Percentiles rank a stretch among this genome's conserved stretches.
phyloP scores from a whole-genome alignment of 345 rosid genomes.

The Anastatica hierochuntica region DNA sequence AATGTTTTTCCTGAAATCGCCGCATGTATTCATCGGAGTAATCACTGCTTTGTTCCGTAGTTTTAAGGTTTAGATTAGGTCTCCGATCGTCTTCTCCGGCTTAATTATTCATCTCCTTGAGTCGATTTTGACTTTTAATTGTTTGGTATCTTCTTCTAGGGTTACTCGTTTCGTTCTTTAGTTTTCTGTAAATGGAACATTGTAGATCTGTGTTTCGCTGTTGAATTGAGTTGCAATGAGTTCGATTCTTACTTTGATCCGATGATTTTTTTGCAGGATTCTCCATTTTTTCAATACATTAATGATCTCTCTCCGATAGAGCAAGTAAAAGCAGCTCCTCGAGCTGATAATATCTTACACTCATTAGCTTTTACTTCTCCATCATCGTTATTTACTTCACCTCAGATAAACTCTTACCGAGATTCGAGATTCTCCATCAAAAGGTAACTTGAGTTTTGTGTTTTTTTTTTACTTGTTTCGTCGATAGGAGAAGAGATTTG shows the following conservation, averaged over 20 bases:
- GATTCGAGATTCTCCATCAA: slow-evolving; percentile 35
- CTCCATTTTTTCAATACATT: slow-evolving; percentile 62
- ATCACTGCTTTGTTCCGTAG: no score
- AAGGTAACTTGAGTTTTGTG: slow-evolving; percentile 23
- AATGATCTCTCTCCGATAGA: slow-evolving; percentile 55
- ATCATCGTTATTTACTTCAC: slow-evolving; percentile 38
- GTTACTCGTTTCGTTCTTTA: no score
- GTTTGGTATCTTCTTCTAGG: no score
- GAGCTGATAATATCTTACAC: slow-evolving; percentile 23
- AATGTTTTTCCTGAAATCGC: no score
- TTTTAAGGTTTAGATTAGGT: no score
- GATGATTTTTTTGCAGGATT: slow-evolving; percentile 38
- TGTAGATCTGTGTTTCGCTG: no score
- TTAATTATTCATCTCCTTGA: no score
- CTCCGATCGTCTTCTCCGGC: no score
- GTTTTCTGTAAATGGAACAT: no score
- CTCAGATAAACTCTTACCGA: slow-evolving; percentile 28
- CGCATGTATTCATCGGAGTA: no score
- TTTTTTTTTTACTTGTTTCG: background rate
- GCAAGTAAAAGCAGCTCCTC: slow-evolving; percentile 23
- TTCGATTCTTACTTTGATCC: background rate
- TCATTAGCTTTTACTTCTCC: slow-evolving; percentile 41
- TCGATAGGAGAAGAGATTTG: background rate
- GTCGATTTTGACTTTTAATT: no score
- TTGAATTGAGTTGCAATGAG: no score